A percentile compares a stretch with the other conserved stretches of the same genome.
Evolutionary conservation across 2,329 filamentous ascomycete species (phyloP).

Genomic region (Akanthomyces muscarius): DNA sequence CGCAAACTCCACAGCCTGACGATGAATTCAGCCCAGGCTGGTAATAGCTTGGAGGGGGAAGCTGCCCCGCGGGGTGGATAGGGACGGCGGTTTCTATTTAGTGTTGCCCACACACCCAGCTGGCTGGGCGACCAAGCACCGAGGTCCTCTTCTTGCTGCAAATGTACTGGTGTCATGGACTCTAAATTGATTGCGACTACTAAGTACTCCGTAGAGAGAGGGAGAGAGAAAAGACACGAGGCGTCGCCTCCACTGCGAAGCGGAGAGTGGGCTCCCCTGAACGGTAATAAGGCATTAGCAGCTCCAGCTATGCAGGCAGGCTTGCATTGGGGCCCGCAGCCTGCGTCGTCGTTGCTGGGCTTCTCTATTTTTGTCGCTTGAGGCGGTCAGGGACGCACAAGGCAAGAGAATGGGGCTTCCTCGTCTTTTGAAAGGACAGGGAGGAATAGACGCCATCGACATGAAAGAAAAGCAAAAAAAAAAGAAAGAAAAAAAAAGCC

Average conservation of each 20-base stretch:
- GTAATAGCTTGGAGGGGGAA: neutral
- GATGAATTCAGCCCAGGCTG: slow-evolving; percentile 6
- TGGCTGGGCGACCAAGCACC: slow-evolving; percentile 5
- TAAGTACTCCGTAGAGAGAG: no score
- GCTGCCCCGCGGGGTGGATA: neutral
- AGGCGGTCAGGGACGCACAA: slow-evolving; percentile 1
- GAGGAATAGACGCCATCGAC: neutral
- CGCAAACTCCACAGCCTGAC: slow-evolving; percentile 1
- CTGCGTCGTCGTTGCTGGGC: neutral
- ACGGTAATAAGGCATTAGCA: slow-evolving; percentile 10
- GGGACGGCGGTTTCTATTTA: neutral
- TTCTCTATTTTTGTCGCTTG: neutral
- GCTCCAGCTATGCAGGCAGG: neutral
- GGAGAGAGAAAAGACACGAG: neutral
- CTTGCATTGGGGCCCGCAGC: neutral
- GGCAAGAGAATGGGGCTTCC: no score
- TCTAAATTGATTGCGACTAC: neutral
- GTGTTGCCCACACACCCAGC: neutral
- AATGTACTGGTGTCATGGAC: neutral
- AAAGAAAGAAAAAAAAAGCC: neutral
- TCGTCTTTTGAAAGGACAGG: neutral
- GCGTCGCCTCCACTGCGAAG: neutral
- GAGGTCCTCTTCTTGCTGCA: neutral
- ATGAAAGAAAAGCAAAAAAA: neutral
- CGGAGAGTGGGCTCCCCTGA: slow-evolving; percentile 10